These are phyloP conservation scores for Solanum dulcamara DNA, from an alignment of 257 asterid species.

Conservation along the genomic window DNA sequence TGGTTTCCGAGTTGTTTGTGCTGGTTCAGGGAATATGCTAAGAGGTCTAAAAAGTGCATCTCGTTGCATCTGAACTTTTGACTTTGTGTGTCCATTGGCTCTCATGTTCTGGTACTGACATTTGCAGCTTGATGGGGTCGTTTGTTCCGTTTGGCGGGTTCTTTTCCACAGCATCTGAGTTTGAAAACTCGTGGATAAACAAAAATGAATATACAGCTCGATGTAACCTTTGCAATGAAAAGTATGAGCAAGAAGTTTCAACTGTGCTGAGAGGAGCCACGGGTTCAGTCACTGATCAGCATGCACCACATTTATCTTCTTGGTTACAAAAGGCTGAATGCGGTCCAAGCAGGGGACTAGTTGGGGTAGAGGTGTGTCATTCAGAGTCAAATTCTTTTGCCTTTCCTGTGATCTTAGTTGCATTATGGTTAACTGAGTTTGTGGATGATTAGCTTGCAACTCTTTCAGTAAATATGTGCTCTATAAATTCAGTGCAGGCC, in stretches of 20 bases:
- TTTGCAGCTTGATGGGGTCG: slow-evolving; percentile 88
- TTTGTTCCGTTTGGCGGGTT: slow-evolving; percentile 96
- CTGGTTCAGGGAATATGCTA: background rate
- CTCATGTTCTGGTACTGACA: slow-evolving; percentile 18
- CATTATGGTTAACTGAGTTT: background rate
- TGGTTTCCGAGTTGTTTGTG: background rate
- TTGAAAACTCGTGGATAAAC: slow-evolving; percentile 19
- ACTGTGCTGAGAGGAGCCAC: slow-evolving; percentile 26
- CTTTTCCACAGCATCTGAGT: slow-evolving; percentile 71
- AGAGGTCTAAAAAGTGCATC: background rate
- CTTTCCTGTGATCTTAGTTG: background rate
- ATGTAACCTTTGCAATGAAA: slow-evolving; percentile 62
- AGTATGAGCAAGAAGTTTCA: slow-evolving; percentile 67
- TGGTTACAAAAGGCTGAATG: slow-evolving; percentile 54
- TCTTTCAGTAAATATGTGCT: slow-evolving; percentile 26
- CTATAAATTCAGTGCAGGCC: slow-evolving; percentile 86
- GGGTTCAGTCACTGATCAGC: slow-evolving; percentile 34
- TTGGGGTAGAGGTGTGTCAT: slow-evolving; percentile 50
- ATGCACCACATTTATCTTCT: slow-evolving; percentile 38
- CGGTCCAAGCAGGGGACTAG: slow-evolving; percentile 38
- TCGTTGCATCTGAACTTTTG: slow-evolving; percentile 11
- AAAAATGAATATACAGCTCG: slow-evolving; percentile 28
- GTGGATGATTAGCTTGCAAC: background rate
- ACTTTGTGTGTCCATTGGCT: slow-evolving; percentile 5
- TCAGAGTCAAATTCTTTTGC: slow-evolving; percentile 12